Evolutionary conservation across 805 yeast genomes (phyloP), one percentile per base, ranked within the genome.

Genomic region (Kodamaea laetipori): DNA sequence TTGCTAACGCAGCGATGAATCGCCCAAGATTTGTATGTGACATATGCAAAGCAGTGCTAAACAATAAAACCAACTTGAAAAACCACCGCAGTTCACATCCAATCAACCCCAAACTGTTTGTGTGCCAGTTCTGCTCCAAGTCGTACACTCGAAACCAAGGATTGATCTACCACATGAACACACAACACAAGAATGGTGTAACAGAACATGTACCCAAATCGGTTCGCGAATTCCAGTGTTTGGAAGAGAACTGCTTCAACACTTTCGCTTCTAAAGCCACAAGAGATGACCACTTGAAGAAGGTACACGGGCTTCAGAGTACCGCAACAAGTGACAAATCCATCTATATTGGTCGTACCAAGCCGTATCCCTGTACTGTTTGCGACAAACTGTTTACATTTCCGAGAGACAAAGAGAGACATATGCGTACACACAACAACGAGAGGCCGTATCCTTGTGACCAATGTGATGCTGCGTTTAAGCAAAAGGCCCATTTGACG

Each of bases 361-460:
- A 56, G 55, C 36, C 49, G 16, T 18, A 51, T 27, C 27, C 17
- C 23, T 57, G 62, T 43, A 34, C 36, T 12, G 48, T 50, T 43
- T 57, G 62, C 41, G 54, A 43, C 5, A 56, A 52, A 43, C 23
- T 43, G 33, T 57, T 56, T 45, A 54, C 62, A n/a, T 44, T 41
- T 18, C 28, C 28, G 9, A 26, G 45, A 19, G 47, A 44, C 37
- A 34, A 40, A 19, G 82, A 78, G 56, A 60, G 87, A 47, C 81
- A 79, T 54, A 69, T 79, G 75, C 71, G 80, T 54, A 70, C 78
- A 31, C 84, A 79, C 57, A 73, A 79, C 8, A 64, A 76, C 6
- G 83, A 78, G 49, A 77, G 78, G 53, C 84, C 84, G 5, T 79
- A 68, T 51, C 71, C 66, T 44, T 79, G 84, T 56, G 74, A 76